A percentile compares a stretch with the other conserved stretches of the same genome.
These are phyloP conservation scores for Trifolium subterraneum DNA, from an alignment of 306 rosid genomes.

Conservation along the genomic window DNA sequence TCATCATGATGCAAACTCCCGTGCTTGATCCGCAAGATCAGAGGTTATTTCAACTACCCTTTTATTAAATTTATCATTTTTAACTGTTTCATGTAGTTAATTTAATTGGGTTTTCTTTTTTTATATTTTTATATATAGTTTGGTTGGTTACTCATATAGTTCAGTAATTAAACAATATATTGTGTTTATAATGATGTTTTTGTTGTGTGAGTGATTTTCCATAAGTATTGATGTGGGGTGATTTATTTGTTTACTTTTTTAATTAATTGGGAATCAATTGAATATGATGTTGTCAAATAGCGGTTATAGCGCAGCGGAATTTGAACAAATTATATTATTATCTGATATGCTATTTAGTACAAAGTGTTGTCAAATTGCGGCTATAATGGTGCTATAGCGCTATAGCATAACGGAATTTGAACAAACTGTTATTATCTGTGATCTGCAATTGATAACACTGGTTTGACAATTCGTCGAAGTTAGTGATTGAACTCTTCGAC, in stretches of 20 bases:
- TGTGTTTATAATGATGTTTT: not conserved
- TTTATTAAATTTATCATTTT: constrained; percentile 25
- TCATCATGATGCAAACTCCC: constrained; percentile 50
- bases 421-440: too few relatives aligned
- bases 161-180: not conserved
- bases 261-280: not conserved
- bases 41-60: constrained; percentile 52
- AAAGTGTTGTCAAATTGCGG: too few relatives aligned
- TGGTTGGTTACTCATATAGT: not conserved
- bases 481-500: constrained; percentile 4
- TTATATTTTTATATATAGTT: too few relatives aligned
- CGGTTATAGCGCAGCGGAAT: not conserved
- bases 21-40: constrained; percentile 69
- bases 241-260: not conserved
- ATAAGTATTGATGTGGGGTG: not conserved
- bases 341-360: too few relatives aligned
- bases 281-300: too few relatives aligned
- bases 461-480: not conserved
- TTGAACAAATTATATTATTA: too few relatives aligned
- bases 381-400: too few relatives aligned
- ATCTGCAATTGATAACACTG: too few relatives aligned
- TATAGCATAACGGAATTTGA: too few relatives aligned
- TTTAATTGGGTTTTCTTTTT: too few relatives aligned
- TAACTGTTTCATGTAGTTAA: not conserved
- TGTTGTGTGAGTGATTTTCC: constrained; percentile 24